Base-by-base conservation (phyloP, 202 grass and related monocot species). In the Carex arenaria region DNA sequence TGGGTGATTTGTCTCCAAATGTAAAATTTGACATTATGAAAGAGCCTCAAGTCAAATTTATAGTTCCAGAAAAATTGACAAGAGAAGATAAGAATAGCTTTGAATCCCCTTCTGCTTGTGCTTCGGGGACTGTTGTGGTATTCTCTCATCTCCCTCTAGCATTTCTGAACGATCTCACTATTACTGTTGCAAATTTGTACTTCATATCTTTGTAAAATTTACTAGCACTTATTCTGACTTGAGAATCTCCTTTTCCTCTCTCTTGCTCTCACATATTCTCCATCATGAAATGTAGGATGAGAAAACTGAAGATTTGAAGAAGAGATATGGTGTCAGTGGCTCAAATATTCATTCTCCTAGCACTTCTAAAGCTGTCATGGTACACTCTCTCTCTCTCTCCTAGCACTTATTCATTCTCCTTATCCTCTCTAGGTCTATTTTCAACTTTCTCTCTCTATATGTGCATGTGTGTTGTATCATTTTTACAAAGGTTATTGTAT, bases 361-460 rank as follows among this genome's bases (percentile, higher is more conserved):
- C 30, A 61, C 30, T 62, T 45, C 76, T 80, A 13, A 80, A 43
- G 53, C 4, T 63, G 56, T 40, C 32, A 34, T 12, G 32, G 76
- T 80, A 59, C 28, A 55, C 54, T 80, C 56, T 80, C 55, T 80
- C 49, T 78, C 51, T 78, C 20, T 54, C 17, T 75, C 17, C 26
- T 26, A 26, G 26, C 26, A 26, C 26, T 26, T 26, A 26, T 26
- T 26, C 26, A 26, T 26, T 26, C 26, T 26, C 26, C 26, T 26
- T 26, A 26, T 26, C 26, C 36, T 45, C 42, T 45, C 7, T 45
- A 1, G 9, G 45, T 49, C 28, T 72, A 32, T 45, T 43, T 42
- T 43, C 45, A 49, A 49, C 45, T 47, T 11, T 49, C 10, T 59
- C 17, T 22, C 10, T 22, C 6, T 10, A 61, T 22, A 4, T 64